Evolutionary conservation across 257 asterid species (phyloP), one percentile per base, ranked within the genome.

Genomic region (Phtheirospermum japonicum): DNA sequence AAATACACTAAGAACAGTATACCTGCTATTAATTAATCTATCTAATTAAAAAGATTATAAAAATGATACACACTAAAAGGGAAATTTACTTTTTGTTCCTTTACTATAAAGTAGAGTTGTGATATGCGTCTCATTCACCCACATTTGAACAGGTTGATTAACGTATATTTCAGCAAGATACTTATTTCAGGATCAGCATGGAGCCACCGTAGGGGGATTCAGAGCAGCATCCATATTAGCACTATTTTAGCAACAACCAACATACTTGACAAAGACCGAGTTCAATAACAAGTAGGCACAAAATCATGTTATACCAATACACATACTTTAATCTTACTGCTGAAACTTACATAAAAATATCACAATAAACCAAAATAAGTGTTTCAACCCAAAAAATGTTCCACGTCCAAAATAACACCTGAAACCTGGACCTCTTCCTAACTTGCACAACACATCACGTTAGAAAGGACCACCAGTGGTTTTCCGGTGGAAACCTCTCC

Each of bases 181-280:
- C 80, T 93, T 90, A 93, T 79, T 77, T 93, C 99, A 37, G 99
- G 99, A 76, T 93, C 99, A n/a, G 95, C 99, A 16, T 95, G 85
- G 64, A 89, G 86, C 99, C 99, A 93, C 84, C 87, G 66, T 72
- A 93, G 28, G 97, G 97, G 59, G 99, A 85, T 79, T 93, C 99
- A 36, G 97, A 82, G 70, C 99, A 89, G 94, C 79, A 74, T 31
- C 66, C 76, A 78, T 52, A 68, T 45, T 10, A 48, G 28, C 43
- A 57, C 46, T 67, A 66, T 36, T 16, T 73, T 40, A 81, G 73
- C 28, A 69, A 65, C 18, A 31, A 37, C n/a, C 9, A 60, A 28
- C 13, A 20, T 43, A 49, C 42, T n/a, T 33, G 23, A 39, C 40
- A 70, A 43, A 40, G 58, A 46, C 36, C 17, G 32, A 61, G 49